Base-by-base conservation (phyloP, 441 rosid genomes). In the Arabidopsis lyrata region DNA sequence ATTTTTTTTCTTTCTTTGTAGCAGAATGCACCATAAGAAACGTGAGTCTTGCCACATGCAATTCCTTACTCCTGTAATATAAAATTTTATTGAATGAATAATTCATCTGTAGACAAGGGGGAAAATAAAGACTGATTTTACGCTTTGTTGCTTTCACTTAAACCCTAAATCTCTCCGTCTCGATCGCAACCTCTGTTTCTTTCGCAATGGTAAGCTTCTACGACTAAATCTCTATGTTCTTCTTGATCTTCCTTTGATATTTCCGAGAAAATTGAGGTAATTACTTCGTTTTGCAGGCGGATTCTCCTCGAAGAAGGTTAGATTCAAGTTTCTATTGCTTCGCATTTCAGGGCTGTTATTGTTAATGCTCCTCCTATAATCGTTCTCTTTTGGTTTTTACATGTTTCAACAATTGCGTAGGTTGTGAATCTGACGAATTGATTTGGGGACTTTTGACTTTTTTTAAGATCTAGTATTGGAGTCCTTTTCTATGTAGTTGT, bases 271-370 rank as follows among this genome's bases (percentile, higher is more conserved):
- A 29, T 63, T 66, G 63, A 62, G 14, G 15, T 52, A 2, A 20
- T 9, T 39, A 1, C 20, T 52, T 14, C 29, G 61, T 70, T 49
- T 53, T 69, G 73, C 88, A 90, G 95, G 88, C 81, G 66, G 93
- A 86, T 83, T 87, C 91, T 79, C 96, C 94, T 60, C 76, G 62
- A 32, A 81, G 49, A 84, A 90, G 88, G 97, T 89, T 78, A 77
- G 73, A 68, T 44, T 74, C 71, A 42, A 45, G 35, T 35, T 49
- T 49, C 39, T 38, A 0, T 8, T 32, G 32, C 69, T 39, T 15
- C 52, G 31, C 45, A 61, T 16, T 60, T 38, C 52, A 8, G 13
- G 3, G 61, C 31, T 62, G 15, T 15, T 24, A 32, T 69, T 18
- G 29, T 5, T 10, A 32, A 44, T 38, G 27, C 34, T 34, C 32